phyloP scores from a whole-genome alignment of 257 asterid genomes.

The Solanum dulcamara region DNA sequence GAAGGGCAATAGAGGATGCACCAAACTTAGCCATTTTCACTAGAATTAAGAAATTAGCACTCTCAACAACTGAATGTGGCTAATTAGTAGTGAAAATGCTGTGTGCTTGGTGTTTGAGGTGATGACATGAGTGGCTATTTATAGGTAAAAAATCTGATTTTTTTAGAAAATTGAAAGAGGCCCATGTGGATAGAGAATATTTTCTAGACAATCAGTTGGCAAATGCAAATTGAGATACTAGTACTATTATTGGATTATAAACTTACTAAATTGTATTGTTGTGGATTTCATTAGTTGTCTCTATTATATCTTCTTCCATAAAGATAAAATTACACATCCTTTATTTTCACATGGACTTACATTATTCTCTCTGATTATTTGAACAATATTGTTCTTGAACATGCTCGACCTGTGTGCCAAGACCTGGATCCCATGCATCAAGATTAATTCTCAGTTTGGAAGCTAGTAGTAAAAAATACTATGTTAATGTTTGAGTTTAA shows the following conservation, averaged over 20 bases:
- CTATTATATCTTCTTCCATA: not conserved
- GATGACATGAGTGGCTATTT: not conserved
- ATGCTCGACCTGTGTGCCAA: not conserved
- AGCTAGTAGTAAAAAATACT: not conserved
- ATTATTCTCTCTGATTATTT: not conserved
- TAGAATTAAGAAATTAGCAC: not conserved
- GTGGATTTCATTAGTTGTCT: not conserved
- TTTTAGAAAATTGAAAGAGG: not conserved
- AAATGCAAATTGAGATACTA: not conserved
- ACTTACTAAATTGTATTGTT: not conserved
- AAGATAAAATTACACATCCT: not conserved
- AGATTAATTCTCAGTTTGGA: not conserved
- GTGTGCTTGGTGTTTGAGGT: not conserved
- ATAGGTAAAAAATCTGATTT: not conserved
- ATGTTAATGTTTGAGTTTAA: not conserved
- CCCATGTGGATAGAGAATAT: not conserved
- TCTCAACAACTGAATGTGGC: not conserved
- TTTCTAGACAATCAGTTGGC: not conserved
- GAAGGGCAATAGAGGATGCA: not conserved
- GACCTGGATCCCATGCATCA: not conserved
- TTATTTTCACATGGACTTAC: not conserved
- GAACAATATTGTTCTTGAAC: not conserved
- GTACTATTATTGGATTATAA: not conserved
- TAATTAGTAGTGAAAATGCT: not conserved
- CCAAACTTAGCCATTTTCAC: not conserved